phyloP scores from a whole-genome alignment of 1,139 yeast species.

The Scheffersomyces cryptocercus region DNA sequence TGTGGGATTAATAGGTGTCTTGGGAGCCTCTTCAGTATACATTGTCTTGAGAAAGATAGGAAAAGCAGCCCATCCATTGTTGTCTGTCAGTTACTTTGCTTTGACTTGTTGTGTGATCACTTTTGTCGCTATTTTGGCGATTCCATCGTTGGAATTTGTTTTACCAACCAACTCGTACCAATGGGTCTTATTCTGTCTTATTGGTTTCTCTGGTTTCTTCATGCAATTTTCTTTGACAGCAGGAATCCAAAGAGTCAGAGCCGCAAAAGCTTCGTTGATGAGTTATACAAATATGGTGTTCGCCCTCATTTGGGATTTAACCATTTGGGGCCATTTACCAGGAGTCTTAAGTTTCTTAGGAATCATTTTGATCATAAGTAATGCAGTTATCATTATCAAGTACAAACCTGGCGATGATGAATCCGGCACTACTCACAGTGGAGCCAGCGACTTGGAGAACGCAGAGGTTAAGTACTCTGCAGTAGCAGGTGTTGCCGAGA shows the following conservation, averaged over 20 bases:
- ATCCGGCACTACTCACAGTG: background rate
- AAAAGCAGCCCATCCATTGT: slow-evolving; percentile 71
- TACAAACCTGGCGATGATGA: slow-evolving; percentile 41
- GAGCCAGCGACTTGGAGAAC: slow-evolving; percentile 1
- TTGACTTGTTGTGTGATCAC: slow-evolving; percentile 59
- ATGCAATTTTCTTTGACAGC: slow-evolving; percentile 80
- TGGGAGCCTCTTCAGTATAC: slow-evolving; percentile 72
- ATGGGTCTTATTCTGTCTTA: slow-evolving; percentile 60
- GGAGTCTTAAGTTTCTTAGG: slow-evolving; percentile 70
- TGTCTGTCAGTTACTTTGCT: slow-evolving; percentile 79
- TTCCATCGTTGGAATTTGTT: slow-evolving; percentile 62
- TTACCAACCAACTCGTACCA: slow-evolving; percentile 60
- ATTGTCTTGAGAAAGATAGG: slow-evolving; percentile 77
- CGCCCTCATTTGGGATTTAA: slow-evolving; percentile 75
- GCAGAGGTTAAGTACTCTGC: slow-evolving; percentile 5
- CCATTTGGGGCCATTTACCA: slow-evolving; percentile 75
- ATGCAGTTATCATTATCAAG: slow-evolving; percentile 62
- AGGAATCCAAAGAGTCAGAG: slow-evolving; percentile 81
- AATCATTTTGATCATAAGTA: slow-evolving; percentile 61
- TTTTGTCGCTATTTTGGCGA: slow-evolving; percentile 48
- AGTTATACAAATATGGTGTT: slow-evolving; percentile 74
- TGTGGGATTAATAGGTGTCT: slow-evolving; percentile 68
- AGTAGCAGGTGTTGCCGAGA: slow-evolving; percentile 10
- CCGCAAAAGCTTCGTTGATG: slow-evolving; percentile 76
- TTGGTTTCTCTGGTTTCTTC: slow-evolving; percentile 78